Evolutionary conservation across 495 filamentous ascomycete species (phyloP).

Genomic region (Penicillium coffeae): DNA sequence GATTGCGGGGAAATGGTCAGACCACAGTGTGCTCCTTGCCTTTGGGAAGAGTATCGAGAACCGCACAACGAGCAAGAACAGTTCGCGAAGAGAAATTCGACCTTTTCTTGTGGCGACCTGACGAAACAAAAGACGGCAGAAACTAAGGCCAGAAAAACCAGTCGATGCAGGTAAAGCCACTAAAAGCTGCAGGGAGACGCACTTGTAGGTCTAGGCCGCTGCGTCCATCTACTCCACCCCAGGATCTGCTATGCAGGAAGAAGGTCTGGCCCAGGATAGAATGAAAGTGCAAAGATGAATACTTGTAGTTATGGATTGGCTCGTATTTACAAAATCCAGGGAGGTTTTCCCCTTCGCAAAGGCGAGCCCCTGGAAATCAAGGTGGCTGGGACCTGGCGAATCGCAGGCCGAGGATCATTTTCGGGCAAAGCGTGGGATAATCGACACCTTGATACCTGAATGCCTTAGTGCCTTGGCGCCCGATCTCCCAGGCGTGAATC

Average conservation of each 20-base stretch:
- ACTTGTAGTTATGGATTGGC: neutral
- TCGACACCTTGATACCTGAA: no score
- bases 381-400: constrained; percentile 10
- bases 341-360: neutral
- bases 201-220: constrained; percentile 27
- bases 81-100: neutral
- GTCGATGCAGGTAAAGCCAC: constrained; percentile 25
- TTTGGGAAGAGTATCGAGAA: neutral
- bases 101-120: constrained; percentile 1
- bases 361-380: neutral
- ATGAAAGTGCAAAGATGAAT: neutral
- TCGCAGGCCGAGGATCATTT: neutral
- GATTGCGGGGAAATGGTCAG: neutral
- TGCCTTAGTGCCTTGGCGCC: no score
- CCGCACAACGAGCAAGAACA: neutral
- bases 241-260: constrained; percentile 15
- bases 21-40: neutral
- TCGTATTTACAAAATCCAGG: neutral
- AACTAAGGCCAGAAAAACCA: constrained; percentile 7
- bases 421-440: neutral
- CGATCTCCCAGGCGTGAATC: no score
- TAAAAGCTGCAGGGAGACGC: constrained; percentile 31
- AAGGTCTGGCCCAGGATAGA: neutral
- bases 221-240: constrained; percentile 28
- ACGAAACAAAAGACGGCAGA: neutral